phyloP scores from a whole-genome alignment of 164 flowering plant species.

The Vitis cinerea region DNA sequence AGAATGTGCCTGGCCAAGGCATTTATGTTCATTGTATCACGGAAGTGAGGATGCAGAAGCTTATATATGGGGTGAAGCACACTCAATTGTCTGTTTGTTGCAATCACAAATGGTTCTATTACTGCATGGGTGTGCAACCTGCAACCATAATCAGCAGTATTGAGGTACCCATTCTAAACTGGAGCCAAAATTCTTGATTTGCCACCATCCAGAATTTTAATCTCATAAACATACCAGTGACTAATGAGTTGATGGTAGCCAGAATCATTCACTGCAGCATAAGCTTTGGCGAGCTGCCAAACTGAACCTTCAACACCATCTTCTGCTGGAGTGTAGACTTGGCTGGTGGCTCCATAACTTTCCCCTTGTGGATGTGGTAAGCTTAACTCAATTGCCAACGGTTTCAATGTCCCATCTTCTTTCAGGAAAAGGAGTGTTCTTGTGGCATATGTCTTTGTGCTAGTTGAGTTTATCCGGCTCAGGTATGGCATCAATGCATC shows the following conservation, averaged over 20 bases:
- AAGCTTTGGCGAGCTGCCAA: constrained; percentile 95
- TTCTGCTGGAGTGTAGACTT: constrained; percentile 68
- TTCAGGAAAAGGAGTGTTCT: constrained; percentile 70
- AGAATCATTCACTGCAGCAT: constrained; percentile 82
- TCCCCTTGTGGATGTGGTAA: constrained; percentile 80
- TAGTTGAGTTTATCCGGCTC: constrained; percentile 60
- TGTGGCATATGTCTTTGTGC: constrained; percentile 71
- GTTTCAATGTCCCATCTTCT: constrained; percentile 76
- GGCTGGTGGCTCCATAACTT: constrained; percentile 52
- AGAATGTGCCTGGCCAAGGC: constrained; percentile 81
- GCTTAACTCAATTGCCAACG: constrained; percentile 86
- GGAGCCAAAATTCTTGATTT: neutral
- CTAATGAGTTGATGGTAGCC: constrained; percentile 91
- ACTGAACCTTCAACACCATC: constrained; percentile 55
- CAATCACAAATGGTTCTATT: constrained; percentile 87
- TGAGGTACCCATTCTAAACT: neutral
- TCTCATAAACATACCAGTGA: constrained; percentile 60
- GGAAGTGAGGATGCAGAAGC: constrained; percentile 85
- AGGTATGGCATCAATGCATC: constrained; percentile 83
- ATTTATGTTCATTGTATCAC: constrained; percentile 86
- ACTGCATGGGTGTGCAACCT: constrained; percentile 90
- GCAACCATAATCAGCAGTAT: constrained; percentile 18
- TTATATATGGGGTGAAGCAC: constrained; percentile 81
- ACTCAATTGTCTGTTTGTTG: constrained; percentile 78
- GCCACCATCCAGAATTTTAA: neutral